phyloP scores from a whole-genome alignment of 768 basidiomycete species.

The Tylopilus felleus region DNA sequence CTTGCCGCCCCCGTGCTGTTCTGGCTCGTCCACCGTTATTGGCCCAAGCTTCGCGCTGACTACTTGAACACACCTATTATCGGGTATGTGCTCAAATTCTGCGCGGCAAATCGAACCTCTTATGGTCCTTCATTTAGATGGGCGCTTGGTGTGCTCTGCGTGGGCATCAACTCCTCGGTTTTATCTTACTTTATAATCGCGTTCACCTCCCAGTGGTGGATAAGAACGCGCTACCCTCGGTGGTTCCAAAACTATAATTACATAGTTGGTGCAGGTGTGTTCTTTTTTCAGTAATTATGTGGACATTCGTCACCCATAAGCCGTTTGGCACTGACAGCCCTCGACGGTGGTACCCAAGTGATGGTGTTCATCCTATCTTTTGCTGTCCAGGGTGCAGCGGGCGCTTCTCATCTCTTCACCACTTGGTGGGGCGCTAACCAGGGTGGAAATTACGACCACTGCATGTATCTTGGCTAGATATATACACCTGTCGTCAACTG shows the following conservation, averaged over 20 bases:
- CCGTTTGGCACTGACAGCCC: conserved; percentile 14
- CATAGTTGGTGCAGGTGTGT: conserved; percentile 40
- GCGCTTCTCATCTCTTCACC: conserved; percentile 48
- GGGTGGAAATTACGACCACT: conserved; percentile 36
- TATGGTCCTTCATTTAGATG: conserved; percentile 6
- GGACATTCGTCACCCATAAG: background rate
- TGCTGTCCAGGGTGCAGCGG: conserved; percentile 49
- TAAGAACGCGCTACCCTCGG: conserved; percentile 33
- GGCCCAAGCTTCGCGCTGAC: conserved; percentile 30
- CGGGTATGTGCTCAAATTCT: conserved; percentile 16
- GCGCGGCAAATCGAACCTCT: background rate
- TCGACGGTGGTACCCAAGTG: conserved; percentile 44
- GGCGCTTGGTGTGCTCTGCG: conserved; percentile 13
- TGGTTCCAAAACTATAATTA: conserved; percentile 40
- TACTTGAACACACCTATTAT: conserved; percentile 31
- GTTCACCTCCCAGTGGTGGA: conserved; percentile 36
- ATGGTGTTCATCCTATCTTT: conserved; percentile 55
- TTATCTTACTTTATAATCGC: conserved; percentile 18
- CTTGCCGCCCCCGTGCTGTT: conserved; percentile 38
- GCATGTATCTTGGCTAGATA: conserved; percentile 12
- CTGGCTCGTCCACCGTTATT: conserved; percentile 37
- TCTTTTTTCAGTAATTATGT: too few relatives aligned
- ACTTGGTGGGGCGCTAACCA: conserved; percentile 61
- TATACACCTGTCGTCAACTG: background rate
- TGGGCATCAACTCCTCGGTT: conserved; percentile 28